Conservation (phyloP, 2,329 filamentous ascomycete species). For the Apiospora saccharicola region DNA sequence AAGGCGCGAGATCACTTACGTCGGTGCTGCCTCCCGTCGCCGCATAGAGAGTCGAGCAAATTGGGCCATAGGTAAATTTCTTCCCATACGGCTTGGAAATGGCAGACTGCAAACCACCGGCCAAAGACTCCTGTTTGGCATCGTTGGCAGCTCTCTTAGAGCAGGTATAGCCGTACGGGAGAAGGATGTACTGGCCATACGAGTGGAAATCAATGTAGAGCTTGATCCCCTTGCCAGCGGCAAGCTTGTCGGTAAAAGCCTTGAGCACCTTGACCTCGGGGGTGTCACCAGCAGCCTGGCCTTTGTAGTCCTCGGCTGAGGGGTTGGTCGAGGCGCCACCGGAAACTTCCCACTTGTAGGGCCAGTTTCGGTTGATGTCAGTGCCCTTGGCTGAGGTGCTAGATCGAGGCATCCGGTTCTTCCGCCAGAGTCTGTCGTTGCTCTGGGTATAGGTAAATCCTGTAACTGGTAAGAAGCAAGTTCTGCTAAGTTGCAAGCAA, state of each 20-base stretch:
- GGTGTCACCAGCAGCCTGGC: constrained; percentile 49
- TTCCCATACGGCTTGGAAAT: constrained; percentile 46
- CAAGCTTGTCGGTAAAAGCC: constrained; percentile 53
- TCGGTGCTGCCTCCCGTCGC: constrained; percentile 37
- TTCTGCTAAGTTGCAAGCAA: background rate
- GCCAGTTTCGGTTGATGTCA: constrained; percentile 63
- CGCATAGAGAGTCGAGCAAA: constrained; percentile 48
- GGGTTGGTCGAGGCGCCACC: constrained; percentile 54
- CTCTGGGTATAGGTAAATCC: constrained; percentile 61
- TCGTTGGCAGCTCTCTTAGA: constrained; percentile 50
- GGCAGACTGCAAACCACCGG: constrained; percentile 38
- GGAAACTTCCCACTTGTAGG: constrained; percentile 52
- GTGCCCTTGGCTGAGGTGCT: constrained; percentile 54
- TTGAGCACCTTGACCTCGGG: constrained; percentile 57
- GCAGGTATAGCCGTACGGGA: constrained; percentile 65
- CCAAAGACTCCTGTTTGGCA: constrained; percentile 51
- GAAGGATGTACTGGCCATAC: constrained; percentile 62
- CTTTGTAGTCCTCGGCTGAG: constrained; percentile 54
- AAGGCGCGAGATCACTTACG: constrained; percentile 12
- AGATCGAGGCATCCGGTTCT: constrained; percentile 54
- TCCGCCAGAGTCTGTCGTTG: constrained; percentile 59
- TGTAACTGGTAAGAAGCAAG: constrained; percentile 33
- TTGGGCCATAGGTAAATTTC: constrained; percentile 46
- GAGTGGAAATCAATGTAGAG: constrained; percentile 68
- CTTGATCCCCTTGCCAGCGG: constrained; percentile 53